A percentile compares a stretch with the other conserved stretches of the same genome.
phyloP scores from a whole-genome alignment of 768 basidiomycete genomes.

The Mycena indigotica region DNA sequence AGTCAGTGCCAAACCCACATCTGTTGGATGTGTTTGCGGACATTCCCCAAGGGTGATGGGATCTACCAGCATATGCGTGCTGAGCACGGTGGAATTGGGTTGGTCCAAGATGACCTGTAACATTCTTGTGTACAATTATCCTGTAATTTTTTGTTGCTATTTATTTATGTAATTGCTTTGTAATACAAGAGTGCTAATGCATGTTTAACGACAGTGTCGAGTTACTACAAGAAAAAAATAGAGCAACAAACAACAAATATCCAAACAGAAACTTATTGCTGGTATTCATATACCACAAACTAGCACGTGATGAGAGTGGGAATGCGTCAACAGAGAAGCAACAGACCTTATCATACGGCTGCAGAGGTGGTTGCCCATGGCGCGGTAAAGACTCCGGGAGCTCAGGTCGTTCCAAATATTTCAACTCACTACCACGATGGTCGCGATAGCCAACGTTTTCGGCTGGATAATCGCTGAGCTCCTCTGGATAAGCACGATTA shows the following conservation, averaged over 20 bases:
- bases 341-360: slow-evolving; percentile 60
- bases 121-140: background rate
- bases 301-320: slow-evolving; percentile 22
- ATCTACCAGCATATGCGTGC: slow-evolving; percentile 80
- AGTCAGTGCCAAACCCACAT: slow-evolving; percentile 72
- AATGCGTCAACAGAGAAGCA: background rate
- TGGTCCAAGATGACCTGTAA: slow-evolving; percentile 22
- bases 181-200: slow-evolving; percentile 13
- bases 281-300: slow-evolving; percentile 46
- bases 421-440: slow-evolving; percentile 45
- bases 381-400: slow-evolving; percentile 63
- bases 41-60: slow-evolving; percentile 65
- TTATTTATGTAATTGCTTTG: background rate
- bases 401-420: slow-evolving; percentile 53
- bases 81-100: slow-evolving; percentile 67
- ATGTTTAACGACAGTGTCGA: slow-evolving; percentile 6
- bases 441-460: slow-evolving; percentile 59
- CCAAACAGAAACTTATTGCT: slow-evolving; percentile 17
- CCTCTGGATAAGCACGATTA: slow-evolving; percentile 55
- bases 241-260: slow-evolving; percentile 5
- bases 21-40: slow-evolving; percentile 78
- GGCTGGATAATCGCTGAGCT: slow-evolving; percentile 61
- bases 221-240: background rate
- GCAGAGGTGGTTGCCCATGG: slow-evolving; percentile 52
- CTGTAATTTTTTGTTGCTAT: background rate